Percentiles rank a stretch among this genome's conserved stretches.
Conservation (phyloP, 2,329 filamentous ascomycete genomes). For the Fonsecaea monophora region DNA sequence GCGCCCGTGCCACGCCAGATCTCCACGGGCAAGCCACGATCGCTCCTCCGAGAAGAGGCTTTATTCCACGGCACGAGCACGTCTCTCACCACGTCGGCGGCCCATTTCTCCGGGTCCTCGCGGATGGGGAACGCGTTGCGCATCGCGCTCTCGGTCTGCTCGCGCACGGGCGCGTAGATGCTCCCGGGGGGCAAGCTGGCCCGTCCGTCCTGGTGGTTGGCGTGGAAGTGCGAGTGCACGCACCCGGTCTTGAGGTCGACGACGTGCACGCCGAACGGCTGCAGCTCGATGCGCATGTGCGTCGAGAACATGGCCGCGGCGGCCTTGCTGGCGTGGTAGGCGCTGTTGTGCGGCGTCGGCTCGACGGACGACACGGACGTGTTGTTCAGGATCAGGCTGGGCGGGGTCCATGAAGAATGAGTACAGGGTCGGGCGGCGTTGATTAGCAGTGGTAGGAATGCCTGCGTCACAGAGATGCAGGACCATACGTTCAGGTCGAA, state of each 20-base stretch:
- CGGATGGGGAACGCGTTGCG: constrained; percentile 31
- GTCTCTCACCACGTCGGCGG: constrained; percentile 26
- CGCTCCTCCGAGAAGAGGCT: not conserved
- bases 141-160: constrained; percentile 34
- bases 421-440: constrained; percentile 30
- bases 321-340: constrained; percentile 46
- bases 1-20: constrained; percentile 34
- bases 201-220: constrained; percentile 30
- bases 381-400: constrained; percentile 48
- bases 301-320: constrained; percentile 43
- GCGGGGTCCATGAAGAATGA: not conserved
- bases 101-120: constrained; percentile 33
- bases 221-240: constrained; percentile 32
- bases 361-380: constrained; percentile 45
- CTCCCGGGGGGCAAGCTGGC: constrained; percentile 24
- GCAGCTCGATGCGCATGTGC: constrained; percentile 45
- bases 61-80: constrained; percentile 18
- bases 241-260: constrained; percentile 42
- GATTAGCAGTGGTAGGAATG: constrained; percentile 44
- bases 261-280: constrained; percentile 44
- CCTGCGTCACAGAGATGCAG: constrained; percentile 46
- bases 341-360: constrained; percentile 44
- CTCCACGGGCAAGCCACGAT: constrained; percentile 21
- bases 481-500: constrained; percentile 49
- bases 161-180: constrained; percentile 28